phyloP scores from a whole-genome alignment of 1,284 basidiomycete species.

The Cutaneotrichosporon sp. region DNA sequence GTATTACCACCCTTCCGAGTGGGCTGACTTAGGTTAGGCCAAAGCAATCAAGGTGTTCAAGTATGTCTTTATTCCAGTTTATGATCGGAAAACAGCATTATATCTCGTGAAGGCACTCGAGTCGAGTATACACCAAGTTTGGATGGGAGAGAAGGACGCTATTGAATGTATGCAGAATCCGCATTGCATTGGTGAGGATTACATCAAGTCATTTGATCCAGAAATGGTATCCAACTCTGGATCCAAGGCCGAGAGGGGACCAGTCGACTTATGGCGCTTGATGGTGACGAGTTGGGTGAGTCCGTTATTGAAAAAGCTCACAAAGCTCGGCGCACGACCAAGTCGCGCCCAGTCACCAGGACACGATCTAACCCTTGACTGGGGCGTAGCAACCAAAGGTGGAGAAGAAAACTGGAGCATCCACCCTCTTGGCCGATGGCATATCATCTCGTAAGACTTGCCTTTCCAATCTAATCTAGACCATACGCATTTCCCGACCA shows the following conservation, averaged over 20 bases:
- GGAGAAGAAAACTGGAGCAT: conserved; percentile 10
- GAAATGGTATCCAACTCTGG: background rate
- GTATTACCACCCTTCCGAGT: background rate
- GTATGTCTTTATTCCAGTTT: background rate
- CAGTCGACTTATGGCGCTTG: conserved; percentile 10
- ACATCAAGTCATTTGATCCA: background rate
- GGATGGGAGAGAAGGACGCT: conserved; percentile 12
- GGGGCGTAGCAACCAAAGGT: background rate
- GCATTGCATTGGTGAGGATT: conserved; percentile 14
- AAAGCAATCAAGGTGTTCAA: background rate
- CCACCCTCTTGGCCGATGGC: conserved; percentile 13
- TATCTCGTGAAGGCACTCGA: background rate
- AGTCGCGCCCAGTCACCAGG: background rate
- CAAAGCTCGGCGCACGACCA: background rate
- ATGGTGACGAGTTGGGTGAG: conserved; percentile 10
- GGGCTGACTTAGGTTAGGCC: background rate
- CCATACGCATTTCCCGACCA: conserved; percentile 28
- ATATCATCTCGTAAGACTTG: conserved; percentile 9
- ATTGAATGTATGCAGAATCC: conserved; percentile 19
- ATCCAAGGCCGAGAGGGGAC: background rate
- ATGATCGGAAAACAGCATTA: no score
- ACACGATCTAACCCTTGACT: background rate
- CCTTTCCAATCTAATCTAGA: background rate
- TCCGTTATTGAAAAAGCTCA: background rate
- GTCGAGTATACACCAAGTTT: conserved; percentile 6